A percentile compares a stretch with the other conserved stretches of the same genome.
phyloP scores from a whole-genome alignment of 495 filamentous ascomycete genomes.

The Chaetomium fimeti region DNA sequence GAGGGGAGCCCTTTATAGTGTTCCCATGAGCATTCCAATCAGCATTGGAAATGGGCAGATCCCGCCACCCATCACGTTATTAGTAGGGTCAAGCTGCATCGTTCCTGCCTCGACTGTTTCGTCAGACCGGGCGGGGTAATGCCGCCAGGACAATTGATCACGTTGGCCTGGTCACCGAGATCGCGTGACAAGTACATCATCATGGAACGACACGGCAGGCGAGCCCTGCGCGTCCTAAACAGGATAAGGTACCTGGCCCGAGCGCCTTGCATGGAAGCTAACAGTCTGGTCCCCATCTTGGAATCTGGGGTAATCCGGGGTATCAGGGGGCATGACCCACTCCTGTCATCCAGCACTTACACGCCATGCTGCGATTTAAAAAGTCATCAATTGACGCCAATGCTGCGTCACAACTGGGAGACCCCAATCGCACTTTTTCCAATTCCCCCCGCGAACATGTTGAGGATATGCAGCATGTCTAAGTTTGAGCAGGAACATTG shows the following conservation, averaged over 20 bases:
- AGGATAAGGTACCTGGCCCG: conserved; percentile 30
- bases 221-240: conserved; percentile 24
- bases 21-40: not conserved
- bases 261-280: conserved; percentile 30
- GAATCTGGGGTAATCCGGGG: conserved; percentile 32
- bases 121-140: conserved; percentile 44
- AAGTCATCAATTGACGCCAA: not conserved
- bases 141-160: conserved; percentile 31
- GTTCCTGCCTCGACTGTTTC: conserved; percentile 37
- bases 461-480: not conserved
- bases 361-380: not conserved
- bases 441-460: too few species aligned
- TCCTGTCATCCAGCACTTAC: not conserved
- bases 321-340: conserved; percentile 21
- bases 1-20: conserved; percentile 13
- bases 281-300: conserved; percentile 6
- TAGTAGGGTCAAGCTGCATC: conserved; percentile 1
- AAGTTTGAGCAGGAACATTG: not conserved
- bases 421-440: not conserved
- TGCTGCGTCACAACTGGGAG: not conserved
- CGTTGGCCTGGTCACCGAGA: conserved; percentile 30
- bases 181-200: conserved; percentile 43
- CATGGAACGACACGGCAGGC: conserved; percentile 33
- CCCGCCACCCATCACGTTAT: not conserved
- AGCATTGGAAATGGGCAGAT: too few species aligned